Conservation (phyloP, 169 alveolate species). For the Plasmodium relictum region DNA sequence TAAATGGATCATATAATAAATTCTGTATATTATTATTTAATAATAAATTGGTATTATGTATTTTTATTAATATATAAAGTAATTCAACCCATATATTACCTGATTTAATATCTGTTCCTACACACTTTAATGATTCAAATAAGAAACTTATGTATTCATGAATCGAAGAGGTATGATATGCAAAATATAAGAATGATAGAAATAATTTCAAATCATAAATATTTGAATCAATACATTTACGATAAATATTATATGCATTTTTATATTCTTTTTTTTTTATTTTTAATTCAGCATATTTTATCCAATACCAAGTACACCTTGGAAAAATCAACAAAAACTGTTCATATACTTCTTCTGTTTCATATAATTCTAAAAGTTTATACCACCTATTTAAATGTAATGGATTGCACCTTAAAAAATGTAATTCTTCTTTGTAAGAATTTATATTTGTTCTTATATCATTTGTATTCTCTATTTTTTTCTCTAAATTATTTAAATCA, state of each 20-base stretch:
- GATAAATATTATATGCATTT: slow-evolving; percentile 61
- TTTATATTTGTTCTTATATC: background rate
- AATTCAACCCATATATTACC: slow-evolving; percentile 85
- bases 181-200: slow-evolving; percentile 78
- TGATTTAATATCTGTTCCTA: slow-evolving; percentile 84
- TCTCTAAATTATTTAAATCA: background rate
- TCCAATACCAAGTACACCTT: slow-evolving; percentile 68
- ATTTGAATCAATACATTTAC: slow-evolving; percentile 72
- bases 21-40: slow-evolving; percentile 76
- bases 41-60: slow-evolving; percentile 82
- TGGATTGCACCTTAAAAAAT: slow-evolving; percentile 55
- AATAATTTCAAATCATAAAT: slow-evolving; percentile 61
- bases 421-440: slow-evolving; percentile 29
- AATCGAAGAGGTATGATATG: slow-evolving; percentile 85
- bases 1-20: slow-evolving; percentile 82
- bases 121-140: slow-evolving; percentile 77
- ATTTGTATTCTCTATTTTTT: background rate
- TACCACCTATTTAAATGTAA: slow-evolving; percentile 56
- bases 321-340: slow-evolving; percentile 59
- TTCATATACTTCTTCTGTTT: slow-evolving; percentile 64
- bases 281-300: slow-evolving; percentile 69
- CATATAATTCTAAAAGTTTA: slow-evolving; percentile 40
- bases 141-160: slow-evolving; percentile 85
- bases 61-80: slow-evolving; percentile 80
- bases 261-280: slow-evolving; percentile 67